Percentiles rank a stretch among this genome's conserved stretches.
Conservation (phyloP, 2,329 filamentous ascomycete genomes). For the Huntiella moniliformis region DNA sequence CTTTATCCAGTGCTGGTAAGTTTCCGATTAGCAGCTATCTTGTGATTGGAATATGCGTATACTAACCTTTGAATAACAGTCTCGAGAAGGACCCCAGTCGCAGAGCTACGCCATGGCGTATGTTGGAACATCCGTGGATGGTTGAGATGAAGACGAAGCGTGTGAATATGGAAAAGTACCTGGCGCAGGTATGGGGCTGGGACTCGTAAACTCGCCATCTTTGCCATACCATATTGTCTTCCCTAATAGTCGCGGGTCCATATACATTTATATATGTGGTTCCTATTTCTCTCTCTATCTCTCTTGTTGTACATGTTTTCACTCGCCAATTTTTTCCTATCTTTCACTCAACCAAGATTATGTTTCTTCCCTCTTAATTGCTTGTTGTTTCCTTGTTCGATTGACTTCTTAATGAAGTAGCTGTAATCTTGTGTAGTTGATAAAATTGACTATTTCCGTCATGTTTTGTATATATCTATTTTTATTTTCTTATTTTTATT, state of each 20-base stretch:
- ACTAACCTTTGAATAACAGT: slow-evolving; percentile 27
- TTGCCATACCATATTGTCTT: background rate
- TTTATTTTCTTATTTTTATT: background rate
- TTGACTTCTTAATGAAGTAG: background rate
- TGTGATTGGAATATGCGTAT: slow-evolving; percentile 14
- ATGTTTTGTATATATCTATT: background rate
- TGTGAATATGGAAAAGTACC: slow-evolving; percentile 91
- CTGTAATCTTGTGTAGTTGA: background rate
- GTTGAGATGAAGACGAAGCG: slow-evolving; percentile 87
- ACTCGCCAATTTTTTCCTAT: background rate
- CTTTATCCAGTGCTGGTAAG: slow-evolving; percentile 97
- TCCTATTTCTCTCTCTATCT: slow-evolving; percentile 1
- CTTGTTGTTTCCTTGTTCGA: background rate
- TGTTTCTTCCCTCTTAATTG: background rate
- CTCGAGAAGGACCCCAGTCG: slow-evolving; percentile 81
- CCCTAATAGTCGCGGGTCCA: background rate
- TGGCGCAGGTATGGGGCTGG: slow-evolving; percentile 95
- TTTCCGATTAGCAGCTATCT: slow-evolving; percentile 19
- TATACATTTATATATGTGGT: background rate
- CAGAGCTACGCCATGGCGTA: slow-evolving; percentile 88
- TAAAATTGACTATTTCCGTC: background rate
- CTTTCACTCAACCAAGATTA: background rate
- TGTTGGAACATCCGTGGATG: slow-evolving; percentile 99
- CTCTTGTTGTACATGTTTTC: slow-evolving; percentile 2
- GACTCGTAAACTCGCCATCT: slow-evolving; percentile 25